Percentiles rank a stretch among this genome's conserved stretches.
Conservation (phyloP, 495 filamentous ascomycete genomes). For the Aeminium ludgeri region DNA sequence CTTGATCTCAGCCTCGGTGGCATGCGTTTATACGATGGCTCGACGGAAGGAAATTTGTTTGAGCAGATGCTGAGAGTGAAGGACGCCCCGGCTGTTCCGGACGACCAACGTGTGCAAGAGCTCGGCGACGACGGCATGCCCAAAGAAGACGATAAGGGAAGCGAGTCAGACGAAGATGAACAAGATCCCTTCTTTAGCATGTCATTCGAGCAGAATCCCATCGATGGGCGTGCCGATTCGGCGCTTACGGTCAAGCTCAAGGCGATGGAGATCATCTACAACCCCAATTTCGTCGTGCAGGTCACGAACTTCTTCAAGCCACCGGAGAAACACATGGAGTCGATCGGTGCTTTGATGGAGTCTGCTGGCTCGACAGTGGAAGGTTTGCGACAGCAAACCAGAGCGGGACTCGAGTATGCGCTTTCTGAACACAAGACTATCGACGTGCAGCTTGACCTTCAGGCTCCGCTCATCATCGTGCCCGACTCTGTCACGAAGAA, state of each 20-base stretch:
- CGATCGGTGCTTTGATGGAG: constrained; percentile 83
- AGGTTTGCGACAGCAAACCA: constrained; percentile 81
- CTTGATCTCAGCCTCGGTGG: constrained; percentile 79
- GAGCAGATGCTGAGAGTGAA: constrained; percentile 92
- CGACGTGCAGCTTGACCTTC: constrained; percentile 86
- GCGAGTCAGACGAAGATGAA: constrained; percentile 26
- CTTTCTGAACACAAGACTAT: constrained; percentile 95
- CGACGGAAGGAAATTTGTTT: constrained; percentile 73
- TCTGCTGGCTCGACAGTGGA: constrained; percentile 89
- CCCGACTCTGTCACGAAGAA: constrained; percentile 76
- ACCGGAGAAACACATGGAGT: constrained; percentile 94
- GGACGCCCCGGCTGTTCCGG: constrained; percentile 45
- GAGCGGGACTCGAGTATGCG: constrained; percentile 89
- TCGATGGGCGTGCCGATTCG: constrained; percentile 81
- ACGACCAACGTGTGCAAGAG: constrained; percentile 41
- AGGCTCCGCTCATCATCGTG: constrained; percentile 89
- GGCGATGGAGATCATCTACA: constrained; percentile 92
- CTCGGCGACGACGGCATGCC: constrained; percentile 26
- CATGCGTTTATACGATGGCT: constrained; percentile 87
- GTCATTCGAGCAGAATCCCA: constrained; percentile 82
- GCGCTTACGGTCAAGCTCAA: constrained; percentile 81
- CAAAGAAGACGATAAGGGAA: constrained; percentile 25
- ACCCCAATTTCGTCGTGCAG: constrained; percentile 77
- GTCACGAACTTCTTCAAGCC: constrained; percentile 89
- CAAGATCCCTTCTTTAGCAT: constrained; percentile 79